Conservation (phyloP, 768 basidiomycete genomes). For the Boletellus sp. region DNA sequence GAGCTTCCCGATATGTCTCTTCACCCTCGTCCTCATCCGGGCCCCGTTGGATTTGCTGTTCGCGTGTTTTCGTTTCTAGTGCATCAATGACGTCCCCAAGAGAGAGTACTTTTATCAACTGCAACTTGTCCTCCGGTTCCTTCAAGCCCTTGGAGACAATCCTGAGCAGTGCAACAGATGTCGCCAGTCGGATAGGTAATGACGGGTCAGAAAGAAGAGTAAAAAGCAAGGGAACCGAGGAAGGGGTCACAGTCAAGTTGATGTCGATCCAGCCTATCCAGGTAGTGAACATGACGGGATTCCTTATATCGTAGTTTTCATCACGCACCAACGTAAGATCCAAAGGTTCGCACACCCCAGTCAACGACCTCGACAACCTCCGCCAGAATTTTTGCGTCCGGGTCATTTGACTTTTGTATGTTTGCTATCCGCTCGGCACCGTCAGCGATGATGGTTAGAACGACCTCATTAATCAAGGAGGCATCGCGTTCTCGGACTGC, state of each 20-base stretch:
- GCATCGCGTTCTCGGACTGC: slow-evolving; percentile 90
- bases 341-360: slow-evolving; percentile 89
- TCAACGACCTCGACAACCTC: slow-evolving; percentile 77
- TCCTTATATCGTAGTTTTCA: not conserved
- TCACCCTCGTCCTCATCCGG: slow-evolving; percentile 79
- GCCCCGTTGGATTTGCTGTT: slow-evolving; percentile 63
- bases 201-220: slow-evolving; percentile 74
- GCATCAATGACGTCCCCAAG: slow-evolving; percentile 78
- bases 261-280: slow-evolving; percentile 93
- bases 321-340: slow-evolving; percentile 87
- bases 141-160: slow-evolving; percentile 94
- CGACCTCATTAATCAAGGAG: slow-evolving; percentile 77
- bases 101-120: slow-evolving; percentile 85
- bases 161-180: slow-evolving; percentile 73
- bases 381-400: slow-evolving; percentile 50
- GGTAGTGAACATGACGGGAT: not conserved
- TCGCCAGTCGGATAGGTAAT: slow-evolving; percentile 76
- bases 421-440: slow-evolving; percentile 54
- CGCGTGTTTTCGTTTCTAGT: slow-evolving; percentile 71
- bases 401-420: slow-evolving; percentile 44
- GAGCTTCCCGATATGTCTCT: slow-evolving; percentile 83
- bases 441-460: slow-evolving; percentile 78
- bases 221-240: slow-evolving; percentile 82
- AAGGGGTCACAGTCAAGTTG: slow-evolving; percentile 89
- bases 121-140: slow-evolving; percentile 84